A percentile compares a stretch with the other conserved stretches of the same genome.
Conservation (phyloP, 345 rosid species). For the Eucalyptus virginea region DNA sequence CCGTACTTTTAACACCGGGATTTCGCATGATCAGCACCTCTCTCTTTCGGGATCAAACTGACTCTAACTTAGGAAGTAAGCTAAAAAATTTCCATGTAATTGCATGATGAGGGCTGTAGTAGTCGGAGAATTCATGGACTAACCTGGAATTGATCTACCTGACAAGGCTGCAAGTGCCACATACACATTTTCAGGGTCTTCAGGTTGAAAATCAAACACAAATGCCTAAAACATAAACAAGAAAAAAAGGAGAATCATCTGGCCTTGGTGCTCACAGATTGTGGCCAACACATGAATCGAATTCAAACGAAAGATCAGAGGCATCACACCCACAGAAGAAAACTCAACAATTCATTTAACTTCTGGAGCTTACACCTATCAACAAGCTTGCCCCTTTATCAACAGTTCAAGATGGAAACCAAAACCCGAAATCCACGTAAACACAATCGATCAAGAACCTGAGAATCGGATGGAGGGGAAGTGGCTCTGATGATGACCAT, state of each 20-base stretch:
- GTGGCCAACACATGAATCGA: not conserved
- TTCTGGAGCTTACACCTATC: not conserved
- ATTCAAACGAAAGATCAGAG: not conserved
- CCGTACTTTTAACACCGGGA: not conserved
- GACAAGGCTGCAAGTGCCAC: constrained; percentile 41
- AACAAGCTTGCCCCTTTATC: not conserved
- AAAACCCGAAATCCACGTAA: too few relatives aligned
- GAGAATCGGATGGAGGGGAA: constrained; percentile 11
- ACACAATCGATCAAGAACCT: constrained; percentile 7
- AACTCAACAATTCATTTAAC: not conserved
- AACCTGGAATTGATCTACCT: constrained; percentile 42
- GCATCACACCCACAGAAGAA: not conserved
- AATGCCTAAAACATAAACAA: constrained; percentile 8
- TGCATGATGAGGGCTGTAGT: not conserved
- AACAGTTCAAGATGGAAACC: not conserved
- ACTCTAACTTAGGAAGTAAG: not conserved
- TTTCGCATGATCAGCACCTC: not conserved
- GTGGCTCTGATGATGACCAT: constrained; percentile 44
- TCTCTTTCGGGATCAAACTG: not conserved
- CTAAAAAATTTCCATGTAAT: not conserved
- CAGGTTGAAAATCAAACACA: constrained; percentile 54
- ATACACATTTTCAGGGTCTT: constrained; percentile 39
- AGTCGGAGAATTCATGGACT: not conserved
- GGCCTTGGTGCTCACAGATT: not conserved
- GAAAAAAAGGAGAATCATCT: not conserved